phyloP scores from a whole-genome alignment of 2,329 filamentous ascomycete species.

The Penicillium hordei region DNA sequence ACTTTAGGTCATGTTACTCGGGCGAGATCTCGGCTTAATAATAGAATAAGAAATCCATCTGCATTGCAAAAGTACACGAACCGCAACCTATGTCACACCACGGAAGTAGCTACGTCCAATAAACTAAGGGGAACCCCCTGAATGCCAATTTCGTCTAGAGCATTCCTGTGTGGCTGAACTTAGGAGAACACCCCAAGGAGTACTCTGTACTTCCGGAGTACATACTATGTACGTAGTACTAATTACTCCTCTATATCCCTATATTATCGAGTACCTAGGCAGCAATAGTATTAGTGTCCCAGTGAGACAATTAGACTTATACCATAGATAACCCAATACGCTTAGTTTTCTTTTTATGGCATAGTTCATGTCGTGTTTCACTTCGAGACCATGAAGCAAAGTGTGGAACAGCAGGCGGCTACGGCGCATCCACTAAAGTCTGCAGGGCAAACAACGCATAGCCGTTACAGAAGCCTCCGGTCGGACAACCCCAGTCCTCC shows the following conservation, averaged over 20 bases:
- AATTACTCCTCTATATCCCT: not conserved
- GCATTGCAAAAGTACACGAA: not conserved
- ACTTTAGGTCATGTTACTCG: constrained; percentile 4
- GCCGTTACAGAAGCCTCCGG: constrained; percentile 14
- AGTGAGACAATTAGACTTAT: not conserved
- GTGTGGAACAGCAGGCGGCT: constrained; percentile 19
- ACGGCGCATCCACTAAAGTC: constrained; percentile 27
- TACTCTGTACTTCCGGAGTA: not conserved
- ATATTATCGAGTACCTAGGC: not conserved
- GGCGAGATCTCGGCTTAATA: constrained; percentile 6
- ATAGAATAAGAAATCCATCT: not conserved
- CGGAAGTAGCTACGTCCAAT: constrained; percentile 15
- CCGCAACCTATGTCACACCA: constrained; percentile 4
- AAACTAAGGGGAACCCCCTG: constrained; percentile 10
- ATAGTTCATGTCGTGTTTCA: not conserved
- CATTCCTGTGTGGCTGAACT: constrained; percentile 6
- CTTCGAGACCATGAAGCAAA: not conserved
- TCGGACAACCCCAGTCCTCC: not conserved
- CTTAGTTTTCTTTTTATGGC: not conserved
- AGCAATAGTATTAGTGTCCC: constrained; percentile 2
- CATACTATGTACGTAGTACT: not conserved
- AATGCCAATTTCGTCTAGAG: constrained; percentile 10
- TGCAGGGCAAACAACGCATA: constrained; percentile 24
- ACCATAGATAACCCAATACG: not conserved
- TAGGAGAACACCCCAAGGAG: not conserved